Evolutionary conservation across 2,329 filamentous ascomycete species (phyloP).

Genomic region (Clarireedia homoeocarpa): DNA sequence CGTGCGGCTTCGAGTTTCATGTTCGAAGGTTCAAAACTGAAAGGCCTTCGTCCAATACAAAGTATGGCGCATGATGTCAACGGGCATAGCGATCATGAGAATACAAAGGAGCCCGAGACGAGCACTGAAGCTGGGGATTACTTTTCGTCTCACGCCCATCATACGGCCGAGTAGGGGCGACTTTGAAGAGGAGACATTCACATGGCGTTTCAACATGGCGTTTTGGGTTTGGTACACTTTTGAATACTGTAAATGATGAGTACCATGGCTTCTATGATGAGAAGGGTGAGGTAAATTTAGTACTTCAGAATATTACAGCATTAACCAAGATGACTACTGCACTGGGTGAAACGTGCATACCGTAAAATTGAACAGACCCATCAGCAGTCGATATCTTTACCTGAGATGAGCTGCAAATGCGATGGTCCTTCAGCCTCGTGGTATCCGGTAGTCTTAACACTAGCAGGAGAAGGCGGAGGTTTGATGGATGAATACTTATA

Average conservation of each 20-base stretch:
- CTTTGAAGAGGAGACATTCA: neutral
- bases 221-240: neutral
- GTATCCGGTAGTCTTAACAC: too few relatives aligned
- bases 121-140: constrained; percentile 19
- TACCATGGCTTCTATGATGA: neutral
- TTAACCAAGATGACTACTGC: neutral
- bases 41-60: constrained; percentile 17
- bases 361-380: too few relatives aligned
- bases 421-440: too few relatives aligned
- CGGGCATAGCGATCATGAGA: constrained; percentile 28
- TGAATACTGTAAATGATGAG: constrained; percentile 6
- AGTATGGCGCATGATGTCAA: constrained; percentile 28
- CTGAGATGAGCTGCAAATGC: too few relatives aligned
- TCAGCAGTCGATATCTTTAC: neutral
- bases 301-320: constrained; percentile 8
- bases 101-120: constrained; percentile 16
- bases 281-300: neutral
- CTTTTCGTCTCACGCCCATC: constrained; percentile 7
- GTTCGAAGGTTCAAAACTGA: constrained; percentile 32
- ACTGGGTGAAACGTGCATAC: neutral
- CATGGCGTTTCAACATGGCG: constrained; percentile 1
- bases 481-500: too few relatives aligned
- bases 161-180: neutral
- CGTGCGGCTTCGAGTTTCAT: constrained; percentile 31
- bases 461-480: too few relatives aligned